phyloP scores from a whole-genome alignment of 768 basidiomycete genomes.

The Tephrocybe sp. region DNA sequence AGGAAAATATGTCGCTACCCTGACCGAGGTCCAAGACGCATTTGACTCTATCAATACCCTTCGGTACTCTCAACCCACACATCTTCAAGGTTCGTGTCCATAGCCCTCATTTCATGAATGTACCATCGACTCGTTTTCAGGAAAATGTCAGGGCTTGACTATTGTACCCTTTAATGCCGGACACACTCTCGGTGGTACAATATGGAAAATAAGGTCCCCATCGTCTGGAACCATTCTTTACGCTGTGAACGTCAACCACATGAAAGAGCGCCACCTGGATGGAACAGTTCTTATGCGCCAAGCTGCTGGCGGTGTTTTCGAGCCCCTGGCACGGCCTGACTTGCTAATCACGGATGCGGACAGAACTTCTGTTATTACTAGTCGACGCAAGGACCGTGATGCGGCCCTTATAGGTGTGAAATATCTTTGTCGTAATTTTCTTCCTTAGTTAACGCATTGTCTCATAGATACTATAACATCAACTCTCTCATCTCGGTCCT shows the following conservation, averaged over 20 bases:
- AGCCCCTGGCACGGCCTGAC: constrained; percentile 86
- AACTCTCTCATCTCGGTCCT: constrained; percentile 77
- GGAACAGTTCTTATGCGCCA: constrained; percentile 84
- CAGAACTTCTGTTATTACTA: constrained; percentile 75
- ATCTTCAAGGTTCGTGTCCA: constrained; percentile 76
- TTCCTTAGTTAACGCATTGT: constrained; percentile 6
- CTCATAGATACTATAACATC: constrained; percentile 80
- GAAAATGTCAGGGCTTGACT: constrained; percentile 89
- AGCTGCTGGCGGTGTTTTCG: constrained; percentile 75
- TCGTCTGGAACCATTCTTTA: constrained; percentile 95
- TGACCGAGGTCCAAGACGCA: constrained; percentile 86
- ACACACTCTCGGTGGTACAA: constrained; percentile 92
- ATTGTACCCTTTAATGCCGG: constrained; percentile 96
- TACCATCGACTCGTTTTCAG: constrained; percentile 32
- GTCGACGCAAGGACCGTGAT: constrained; percentile 88
- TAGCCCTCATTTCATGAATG: neutral
- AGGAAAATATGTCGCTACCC: constrained; percentile 70
- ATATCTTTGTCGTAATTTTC: neutral
- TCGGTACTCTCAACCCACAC: constrained; percentile 93
- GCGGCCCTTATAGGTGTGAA: constrained; percentile 75
- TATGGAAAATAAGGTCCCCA: constrained; percentile 99
- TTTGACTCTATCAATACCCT: constrained; percentile 91
- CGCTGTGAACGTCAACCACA: constrained; percentile 94
- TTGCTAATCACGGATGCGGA: constrained; percentile 93
- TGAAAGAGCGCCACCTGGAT: constrained; percentile 92